Conservation (phyloP, 257 asterid species). For the Lycium barbarum region DNA sequence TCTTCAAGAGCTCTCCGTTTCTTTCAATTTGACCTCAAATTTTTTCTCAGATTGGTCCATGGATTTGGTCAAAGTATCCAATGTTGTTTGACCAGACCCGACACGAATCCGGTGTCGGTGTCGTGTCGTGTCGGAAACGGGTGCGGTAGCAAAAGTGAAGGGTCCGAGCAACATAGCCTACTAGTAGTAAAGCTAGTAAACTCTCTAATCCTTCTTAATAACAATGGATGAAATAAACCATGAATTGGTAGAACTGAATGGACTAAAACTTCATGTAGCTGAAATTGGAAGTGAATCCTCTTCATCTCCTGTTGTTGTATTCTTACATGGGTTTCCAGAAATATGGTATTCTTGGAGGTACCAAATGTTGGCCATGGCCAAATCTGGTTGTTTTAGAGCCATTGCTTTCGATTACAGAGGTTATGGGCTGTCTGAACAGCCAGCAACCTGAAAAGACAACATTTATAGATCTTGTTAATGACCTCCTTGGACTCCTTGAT, state of each 20-base stretch:
- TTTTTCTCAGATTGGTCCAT: too few species aligned
- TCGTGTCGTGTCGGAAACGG: too few species aligned
- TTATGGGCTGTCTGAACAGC: conserved; percentile 59
- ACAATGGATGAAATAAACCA: conserved; percentile 49
- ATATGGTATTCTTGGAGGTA: conserved; percentile 62
- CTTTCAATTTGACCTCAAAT: too few species aligned
- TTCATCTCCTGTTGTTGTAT: conserved; percentile 42
- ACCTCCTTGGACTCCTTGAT: conserved; percentile 54
- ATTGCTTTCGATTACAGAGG: conserved; percentile 67
- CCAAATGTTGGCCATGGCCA: conserved; percentile 50
- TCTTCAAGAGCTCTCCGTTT: too few species aligned
- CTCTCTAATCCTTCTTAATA: too few species aligned
- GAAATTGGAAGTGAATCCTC: conserved; percentile 40
- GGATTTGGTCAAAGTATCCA: too few species aligned
- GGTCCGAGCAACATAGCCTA: too few species aligned
- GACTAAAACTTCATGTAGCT: conserved; percentile 56
- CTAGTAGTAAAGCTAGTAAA: too few species aligned
- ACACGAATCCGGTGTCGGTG: too few species aligned
- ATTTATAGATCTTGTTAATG: conserved; percentile 44
- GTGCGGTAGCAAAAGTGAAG: too few species aligned
- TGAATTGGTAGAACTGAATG: conserved; percentile 42
- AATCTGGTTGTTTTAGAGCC: conserved; percentile 53
- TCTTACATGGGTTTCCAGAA: conserved; percentile 62
- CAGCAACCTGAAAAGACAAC: conserved; percentile 52
- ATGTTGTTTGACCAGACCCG: too few species aligned